Base-by-base conservation (phyloP, 768 basidiomycete species). In the Auricularia sp. region DNA sequence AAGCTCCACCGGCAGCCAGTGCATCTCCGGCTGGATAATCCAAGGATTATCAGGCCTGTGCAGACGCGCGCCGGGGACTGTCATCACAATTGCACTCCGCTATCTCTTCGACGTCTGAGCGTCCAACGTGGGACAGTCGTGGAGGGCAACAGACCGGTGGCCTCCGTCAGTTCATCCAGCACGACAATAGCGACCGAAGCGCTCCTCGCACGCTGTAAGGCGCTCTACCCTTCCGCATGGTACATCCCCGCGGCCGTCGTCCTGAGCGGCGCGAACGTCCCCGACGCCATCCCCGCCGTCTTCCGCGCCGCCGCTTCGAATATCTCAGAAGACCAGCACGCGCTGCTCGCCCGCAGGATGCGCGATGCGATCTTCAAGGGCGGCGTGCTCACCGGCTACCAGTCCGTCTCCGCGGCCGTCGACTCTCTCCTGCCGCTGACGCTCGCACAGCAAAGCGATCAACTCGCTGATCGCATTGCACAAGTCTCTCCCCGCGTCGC, bases 351-450 rank as follows among this genome's bases (percentile, higher is more conserved):
- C 14, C 56, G 56, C 4, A 6, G 56, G 10, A 6, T 59, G 21
- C 21, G 56, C 21, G 87, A 88, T 66, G 82, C 81, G 0, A 66
- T 88, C 4, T 81, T 89, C 74, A 87, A 87, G 69, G 79, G 82
- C 3, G 87, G 84, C 3, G 68, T 85, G 67, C 76, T 82, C 23
- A 76, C 77, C 62, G 87, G 87, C 8, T 84, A 83, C 68, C 5
- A 16, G 47, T 51, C 11, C 1, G 47, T 18, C 8, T 10, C 47
- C 47, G 11, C 18, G 11, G 6, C 18, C 21, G 11, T 16, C 10
- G 6, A 18, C 16, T 2, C 16, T 18, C 47, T 16, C 2, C 6
- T 16, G 21, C 47, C 6, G 11, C 5, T 18, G 7, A 6, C 1
- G 18, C 6, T 18, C 8, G 10, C 47, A 6, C 47, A 35, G 21